These are phyloP conservation scores for Scleroderma bovista DNA, from an alignment of 768 basidiomycete species.

Conservation along the genomic window DNA sequence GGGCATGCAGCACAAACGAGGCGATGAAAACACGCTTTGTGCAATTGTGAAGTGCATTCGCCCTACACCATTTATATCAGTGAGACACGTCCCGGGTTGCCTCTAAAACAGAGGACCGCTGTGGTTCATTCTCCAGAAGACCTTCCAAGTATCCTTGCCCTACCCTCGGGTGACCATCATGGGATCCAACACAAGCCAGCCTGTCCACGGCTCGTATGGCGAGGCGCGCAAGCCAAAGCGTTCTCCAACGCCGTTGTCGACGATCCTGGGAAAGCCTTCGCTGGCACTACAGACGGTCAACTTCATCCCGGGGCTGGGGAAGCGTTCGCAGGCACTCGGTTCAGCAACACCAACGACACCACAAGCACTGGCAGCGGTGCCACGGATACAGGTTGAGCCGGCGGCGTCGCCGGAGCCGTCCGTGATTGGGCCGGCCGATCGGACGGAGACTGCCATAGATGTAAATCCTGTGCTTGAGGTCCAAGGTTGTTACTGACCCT, in stretches of 20 bases:
- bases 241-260: conserved; percentile 17
- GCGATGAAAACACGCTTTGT: conserved; percentile 12
- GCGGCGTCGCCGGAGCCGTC: conserved; percentile 20
- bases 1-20: conserved; percentile 28
- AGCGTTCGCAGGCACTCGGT: conserved; percentile 22
- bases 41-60: conserved; percentile 2
- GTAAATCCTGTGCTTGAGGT: conserved; percentile 7
- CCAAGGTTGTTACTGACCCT: not conserved
- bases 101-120: not conserved
- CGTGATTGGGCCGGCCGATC: conserved; percentile 2
- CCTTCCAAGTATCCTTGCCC: not conserved
- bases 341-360: conserved; percentile 24
- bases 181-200: conserved; percentile 25
- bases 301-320: conserved; percentile 20
- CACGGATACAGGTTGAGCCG: conserved; percentile 5
- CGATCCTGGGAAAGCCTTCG: conserved; percentile 21
- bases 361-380: not conserved
- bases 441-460: conserved; percentile 16
- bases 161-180: conserved; percentile 6
- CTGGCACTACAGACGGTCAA: conserved; percentile 17
- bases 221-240: conserved; percentile 22
- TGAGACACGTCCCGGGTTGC: conserved; percentile 13
- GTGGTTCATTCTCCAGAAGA: not conserved
- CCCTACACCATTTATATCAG: conserved; percentile 17
- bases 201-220: conserved; percentile 8